Evolutionary conservation across 306 rosid species (phyloP).

Genomic region (Begonia peltatifolia): DNA sequence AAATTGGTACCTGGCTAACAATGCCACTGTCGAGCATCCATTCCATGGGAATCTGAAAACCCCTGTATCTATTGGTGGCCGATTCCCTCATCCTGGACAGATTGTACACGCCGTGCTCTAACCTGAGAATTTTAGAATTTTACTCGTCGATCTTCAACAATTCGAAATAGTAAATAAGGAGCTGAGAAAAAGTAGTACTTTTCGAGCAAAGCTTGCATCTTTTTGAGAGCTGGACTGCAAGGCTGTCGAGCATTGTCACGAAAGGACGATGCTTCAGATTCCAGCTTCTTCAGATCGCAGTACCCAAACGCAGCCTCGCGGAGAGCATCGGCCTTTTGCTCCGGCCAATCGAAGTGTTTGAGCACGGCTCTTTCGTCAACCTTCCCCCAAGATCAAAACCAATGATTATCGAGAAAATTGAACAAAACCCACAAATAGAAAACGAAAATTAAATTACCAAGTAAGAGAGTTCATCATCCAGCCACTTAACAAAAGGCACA

Average conservation of each 20-base stretch:
- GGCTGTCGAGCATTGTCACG: constrained; percentile 72
- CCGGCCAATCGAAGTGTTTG: constrained; percentile 96
- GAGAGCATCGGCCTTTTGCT: constrained; percentile 85
- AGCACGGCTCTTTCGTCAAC: constrained; percentile 99
- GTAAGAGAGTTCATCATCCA: constrained; percentile 90
- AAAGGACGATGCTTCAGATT: constrained; percentile 64
- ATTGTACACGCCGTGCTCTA: constrained; percentile 85
- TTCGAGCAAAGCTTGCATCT: constrained; percentile 85
- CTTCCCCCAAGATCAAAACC: constrained; percentile 11
- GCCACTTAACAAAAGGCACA: constrained; percentile 96
- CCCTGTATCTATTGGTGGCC: constrained; percentile 63
- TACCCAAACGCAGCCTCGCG: constrained; percentile 97
- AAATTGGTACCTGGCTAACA: constrained; percentile 56
- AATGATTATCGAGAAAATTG: background rate
- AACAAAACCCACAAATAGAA: background rate
- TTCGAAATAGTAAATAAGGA: no score
- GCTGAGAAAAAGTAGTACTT: constrained; percentile 27
- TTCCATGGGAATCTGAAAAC: constrained; percentile 68
- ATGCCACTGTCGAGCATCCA: constrained; percentile 89
- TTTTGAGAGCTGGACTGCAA: constrained; percentile 73
- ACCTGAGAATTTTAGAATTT: constrained; percentile 27
- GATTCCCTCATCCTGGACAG: constrained; percentile 85
- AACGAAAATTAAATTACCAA: constrained; percentile 29
- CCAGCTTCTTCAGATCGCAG: constrained; percentile 83
- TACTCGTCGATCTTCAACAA: no score